Conservation (phyloP, 2,329 filamentous ascomycete species). For the Paecilomyces sp. region DNA sequence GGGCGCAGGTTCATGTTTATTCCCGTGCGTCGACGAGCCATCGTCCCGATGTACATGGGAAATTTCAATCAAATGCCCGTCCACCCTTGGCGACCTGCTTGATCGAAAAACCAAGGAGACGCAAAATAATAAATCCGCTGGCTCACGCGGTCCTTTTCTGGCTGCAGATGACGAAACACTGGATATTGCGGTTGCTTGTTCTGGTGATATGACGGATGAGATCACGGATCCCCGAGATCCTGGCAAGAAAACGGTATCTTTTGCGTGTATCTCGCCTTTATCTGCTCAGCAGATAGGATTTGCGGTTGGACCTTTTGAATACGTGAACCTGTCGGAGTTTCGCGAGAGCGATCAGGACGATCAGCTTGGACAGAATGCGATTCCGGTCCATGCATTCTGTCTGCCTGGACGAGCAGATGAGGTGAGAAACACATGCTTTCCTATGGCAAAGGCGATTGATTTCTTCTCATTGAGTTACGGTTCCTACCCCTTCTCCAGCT, state of each 20-base stretch:
- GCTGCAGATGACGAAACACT: constrained; percentile 75
- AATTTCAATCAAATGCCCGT: constrained; percentile 76
- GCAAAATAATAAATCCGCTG: constrained; percentile 5
- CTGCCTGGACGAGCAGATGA: constrained; percentile 75
- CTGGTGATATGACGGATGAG: constrained; percentile 82
- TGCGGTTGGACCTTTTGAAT: constrained; percentile 88
- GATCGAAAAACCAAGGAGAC: constrained; percentile 26
- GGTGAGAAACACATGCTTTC: constrained; percentile 77
- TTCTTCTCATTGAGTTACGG: constrained; percentile 83
- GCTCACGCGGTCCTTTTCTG: constrained; percentile 32
- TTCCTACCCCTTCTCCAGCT: constrained; percentile 83
- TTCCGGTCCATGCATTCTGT: constrained; percentile 87
- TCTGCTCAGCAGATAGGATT: constrained; percentile 89
- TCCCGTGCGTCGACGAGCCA: constrained; percentile 86
- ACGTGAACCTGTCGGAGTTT: constrained; percentile 81
- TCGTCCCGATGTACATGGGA: constrained; percentile 79
- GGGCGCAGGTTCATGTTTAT: constrained; percentile 75
- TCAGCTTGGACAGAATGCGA: constrained; percentile 77
- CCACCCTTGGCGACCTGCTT: constrained; percentile 73
- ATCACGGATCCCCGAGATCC: constrained; percentile 68
- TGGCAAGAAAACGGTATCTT: constrained; percentile 80
- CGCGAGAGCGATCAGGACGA: constrained; percentile 88
- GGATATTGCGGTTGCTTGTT: constrained; percentile 86
- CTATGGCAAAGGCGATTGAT: constrained; percentile 80
- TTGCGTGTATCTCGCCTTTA: constrained; percentile 66